Conservation (phyloP, 2,329 filamentous ascomycete species). For the Alternaria ventricosa region DNA sequence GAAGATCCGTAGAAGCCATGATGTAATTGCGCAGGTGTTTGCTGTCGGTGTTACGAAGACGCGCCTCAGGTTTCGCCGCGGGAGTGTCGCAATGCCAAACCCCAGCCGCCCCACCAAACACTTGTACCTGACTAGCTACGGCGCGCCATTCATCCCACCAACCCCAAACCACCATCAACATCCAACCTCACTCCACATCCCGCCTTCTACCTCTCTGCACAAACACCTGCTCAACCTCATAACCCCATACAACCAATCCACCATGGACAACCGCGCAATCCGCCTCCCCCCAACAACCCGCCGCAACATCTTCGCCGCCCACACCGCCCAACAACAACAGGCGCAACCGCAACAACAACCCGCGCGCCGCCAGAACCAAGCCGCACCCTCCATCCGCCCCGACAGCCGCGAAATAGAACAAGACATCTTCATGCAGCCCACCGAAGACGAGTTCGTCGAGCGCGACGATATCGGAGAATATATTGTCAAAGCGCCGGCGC, state of each 20-base stretch:
- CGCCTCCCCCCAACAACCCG: conserved; percentile 35
- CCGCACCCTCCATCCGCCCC: conserved; percentile 25
- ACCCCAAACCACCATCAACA: neutral
- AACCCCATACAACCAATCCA: neutral
- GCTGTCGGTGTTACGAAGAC: neutral
- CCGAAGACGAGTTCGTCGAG: conserved; percentile 56
- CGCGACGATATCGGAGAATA: conserved; percentile 58
- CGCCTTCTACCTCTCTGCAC: neutral
- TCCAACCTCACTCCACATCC: neutral
- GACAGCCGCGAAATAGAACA: conserved; percentile 19
- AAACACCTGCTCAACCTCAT: neutral
- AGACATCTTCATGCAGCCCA: conserved; percentile 25
- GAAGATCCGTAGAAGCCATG: conserved; percentile 1
- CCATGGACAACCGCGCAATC: conserved; percentile 29
- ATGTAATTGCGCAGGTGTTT: neutral
- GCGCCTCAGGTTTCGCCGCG: neutral
- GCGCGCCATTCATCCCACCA: conserved; percentile 7
- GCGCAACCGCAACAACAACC: neutral
- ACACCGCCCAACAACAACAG: conserved; percentile 28
- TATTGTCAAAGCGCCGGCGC: conserved; percentile 44
- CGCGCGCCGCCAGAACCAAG: conserved; percentile 32
- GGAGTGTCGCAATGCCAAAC: neutral
- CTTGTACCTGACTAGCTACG: conserved; percentile 17
- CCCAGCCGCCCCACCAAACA: neutral
- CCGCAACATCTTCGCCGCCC: conserved; percentile 38